phyloP scores from a whole-genome alignment of 2,329 filamentous ascomycete species.

The Fusarium miscanthi region DNA sequence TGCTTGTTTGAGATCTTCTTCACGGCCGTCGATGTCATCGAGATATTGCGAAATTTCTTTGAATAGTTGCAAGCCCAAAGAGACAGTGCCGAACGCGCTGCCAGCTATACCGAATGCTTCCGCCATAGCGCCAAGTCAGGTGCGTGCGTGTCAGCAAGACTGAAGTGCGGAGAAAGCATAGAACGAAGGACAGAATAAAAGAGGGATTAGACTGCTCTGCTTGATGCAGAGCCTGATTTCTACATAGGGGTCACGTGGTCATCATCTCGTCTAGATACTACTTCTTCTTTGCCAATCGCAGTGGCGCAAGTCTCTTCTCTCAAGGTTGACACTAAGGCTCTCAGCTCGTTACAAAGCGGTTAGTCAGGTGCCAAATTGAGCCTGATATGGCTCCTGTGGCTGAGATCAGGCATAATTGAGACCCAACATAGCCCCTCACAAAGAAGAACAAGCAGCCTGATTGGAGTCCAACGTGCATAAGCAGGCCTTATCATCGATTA shows the following conservation, averaged over 20 bases:
- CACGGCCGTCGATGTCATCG: neutral
- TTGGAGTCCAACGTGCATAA: neutral
- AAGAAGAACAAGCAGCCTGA: neutral
- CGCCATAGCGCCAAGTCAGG: accelerated
- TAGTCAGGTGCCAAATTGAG: no score
- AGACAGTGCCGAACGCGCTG: neutral
- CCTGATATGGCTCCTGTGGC: accelerated
- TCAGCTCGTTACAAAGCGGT: neutral
- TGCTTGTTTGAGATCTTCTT: neutral
- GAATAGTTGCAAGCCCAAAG: neutral
- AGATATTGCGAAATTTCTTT: neutral
- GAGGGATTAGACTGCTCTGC: accelerated
- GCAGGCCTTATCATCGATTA: neutral
- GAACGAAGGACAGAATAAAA: accelerated
- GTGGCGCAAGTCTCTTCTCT: neutral
- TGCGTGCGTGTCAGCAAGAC: neutral
- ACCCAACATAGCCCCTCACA: no score
- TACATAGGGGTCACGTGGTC: neutral
- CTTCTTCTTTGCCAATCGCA: neutral
- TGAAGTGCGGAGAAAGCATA: neutral
- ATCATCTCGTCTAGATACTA: neutral
- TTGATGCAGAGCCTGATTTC: accelerated
- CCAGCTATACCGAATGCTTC: neutral
- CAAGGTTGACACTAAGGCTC: neutral
- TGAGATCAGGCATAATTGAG: accelerated